Percentiles rank a stretch among this genome's conserved stretches.
Conservation (phyloP, 345 rosid genomes). For the Bruguiera sexangula region DNA sequence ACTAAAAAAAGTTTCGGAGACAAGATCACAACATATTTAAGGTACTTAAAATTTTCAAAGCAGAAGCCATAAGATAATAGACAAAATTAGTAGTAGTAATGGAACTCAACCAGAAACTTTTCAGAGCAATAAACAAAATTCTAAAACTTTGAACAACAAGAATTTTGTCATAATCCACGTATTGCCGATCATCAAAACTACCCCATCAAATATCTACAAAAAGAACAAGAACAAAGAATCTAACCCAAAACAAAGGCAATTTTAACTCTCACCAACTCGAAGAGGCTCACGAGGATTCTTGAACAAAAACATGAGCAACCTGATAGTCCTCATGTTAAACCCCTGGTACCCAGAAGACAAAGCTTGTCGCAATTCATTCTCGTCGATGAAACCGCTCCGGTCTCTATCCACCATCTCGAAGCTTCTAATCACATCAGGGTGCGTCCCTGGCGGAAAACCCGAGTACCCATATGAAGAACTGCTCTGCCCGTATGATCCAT, state of each 20-base stretch:
- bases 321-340: conserved; percentile 47
- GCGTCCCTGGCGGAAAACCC: conserved; percentile 49
- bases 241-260: neutral
- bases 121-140: neutral
- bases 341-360: conserved; percentile 47
- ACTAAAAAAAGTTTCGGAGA: too few species aligned
- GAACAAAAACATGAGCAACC: conserved; percentile 63
- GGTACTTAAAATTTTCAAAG: too few species aligned
- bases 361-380: conserved; percentile 56
- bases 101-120: neutral
- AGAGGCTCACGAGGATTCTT: conserved; percentile 48
- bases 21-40: too few species aligned
- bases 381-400: conserved; percentile 62
- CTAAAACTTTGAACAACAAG: too few species aligned
- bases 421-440: conserved; percentile 48
- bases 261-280: conserved; percentile 37
- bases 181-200: neutral
- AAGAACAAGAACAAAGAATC: neutral
- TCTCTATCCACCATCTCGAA: conserved; percentile 60
- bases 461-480: conserved; percentile 14
- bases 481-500: conserved; percentile 19
- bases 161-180: too few species aligned
- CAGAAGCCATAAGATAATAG: too few species aligned
- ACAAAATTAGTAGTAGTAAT: too few species aligned
- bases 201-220: neutral